Percentiles rank a stretch among this genome's conserved stretches.
These are phyloP conservation scores for Dactylellina haptotyla DNA, from an alignment of 2,329 filamentous ascomycete species.

Conservation along the genomic window DNA sequence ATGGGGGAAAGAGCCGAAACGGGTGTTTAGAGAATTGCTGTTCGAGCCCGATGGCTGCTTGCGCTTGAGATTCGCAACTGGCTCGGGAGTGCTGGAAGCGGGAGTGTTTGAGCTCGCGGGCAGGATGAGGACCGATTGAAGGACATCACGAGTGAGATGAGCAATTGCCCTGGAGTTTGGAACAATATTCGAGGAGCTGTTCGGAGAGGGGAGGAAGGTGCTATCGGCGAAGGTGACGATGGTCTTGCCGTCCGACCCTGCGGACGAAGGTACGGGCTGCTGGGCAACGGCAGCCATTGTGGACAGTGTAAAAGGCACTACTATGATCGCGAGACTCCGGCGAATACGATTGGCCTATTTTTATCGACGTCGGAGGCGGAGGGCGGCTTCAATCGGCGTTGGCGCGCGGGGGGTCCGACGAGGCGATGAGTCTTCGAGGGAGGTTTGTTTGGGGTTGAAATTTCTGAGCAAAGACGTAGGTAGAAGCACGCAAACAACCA, in stretches of 20 bases:
- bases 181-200: conserved; percentile 9
- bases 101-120: conserved; percentile 7
- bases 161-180: conserved; percentile 44
- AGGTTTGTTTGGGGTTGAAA: conserved; percentile 25
- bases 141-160: conserved; percentile 51
- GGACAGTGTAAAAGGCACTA: neutral
- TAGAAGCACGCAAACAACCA: conserved; percentile 16
- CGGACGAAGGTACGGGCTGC: conserved; percentile 4
- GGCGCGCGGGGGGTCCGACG: conserved; percentile 12
- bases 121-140: conserved; percentile 38
- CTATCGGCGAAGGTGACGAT: conserved; percentile 34
- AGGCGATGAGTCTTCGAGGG: conserved; percentile 10
- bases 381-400: conserved; percentile 22
- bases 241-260: neutral
- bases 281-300: conserved; percentile 37
- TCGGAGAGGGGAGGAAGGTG: conserved; percentile 35
- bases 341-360: neutral
- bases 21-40: conserved; percentile 76
- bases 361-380: neutral
- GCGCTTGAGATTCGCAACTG: conserved; percentile 48
- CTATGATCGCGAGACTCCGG: conserved; percentile 5
- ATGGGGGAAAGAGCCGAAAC: conserved; percentile 90
- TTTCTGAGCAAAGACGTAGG: conserved; percentile 41
- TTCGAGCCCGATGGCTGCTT: conserved; percentile 31
- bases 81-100: conserved; percentile 24